phyloP scores from a whole-genome alignment of 2,329 filamentous ascomycete genomes.

The Ustulina deusta region DNA sequence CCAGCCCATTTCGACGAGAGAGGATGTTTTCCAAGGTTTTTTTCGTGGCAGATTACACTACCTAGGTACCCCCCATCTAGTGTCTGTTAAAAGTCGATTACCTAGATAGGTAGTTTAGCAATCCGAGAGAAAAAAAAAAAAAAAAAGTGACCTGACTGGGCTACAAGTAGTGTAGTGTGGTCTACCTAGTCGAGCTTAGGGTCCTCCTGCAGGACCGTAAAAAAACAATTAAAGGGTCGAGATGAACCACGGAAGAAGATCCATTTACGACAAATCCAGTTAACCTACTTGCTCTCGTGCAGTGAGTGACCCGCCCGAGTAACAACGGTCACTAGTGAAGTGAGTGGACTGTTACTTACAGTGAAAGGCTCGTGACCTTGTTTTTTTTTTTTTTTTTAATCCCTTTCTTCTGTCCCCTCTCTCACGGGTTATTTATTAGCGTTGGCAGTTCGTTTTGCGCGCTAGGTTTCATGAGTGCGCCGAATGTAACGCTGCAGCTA shows the following conservation, averaged over 20 bases:
- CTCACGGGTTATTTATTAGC: conserved; percentile 22
- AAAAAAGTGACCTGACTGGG: not conserved
- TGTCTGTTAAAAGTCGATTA: too few species aligned
- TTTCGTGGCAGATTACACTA: not conserved
- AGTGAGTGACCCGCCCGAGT: not conserved
- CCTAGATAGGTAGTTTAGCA: too few species aligned
- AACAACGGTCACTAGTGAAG: not conserved
- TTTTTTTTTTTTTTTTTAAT: not conserved
- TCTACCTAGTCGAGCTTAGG: not conserved
- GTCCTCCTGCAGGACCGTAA: not conserved
- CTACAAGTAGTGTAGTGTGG: too few species aligned
- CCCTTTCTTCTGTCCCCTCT: too few species aligned
- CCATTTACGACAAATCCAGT: not conserved
- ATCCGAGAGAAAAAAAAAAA: not conserved
- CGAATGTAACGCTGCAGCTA: conserved; percentile 38
- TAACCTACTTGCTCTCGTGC: too few species aligned
- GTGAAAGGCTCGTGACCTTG: conserved; percentile 17
- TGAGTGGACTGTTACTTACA: not conserved
- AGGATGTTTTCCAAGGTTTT: not conserved
- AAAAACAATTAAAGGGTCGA: not conserved
- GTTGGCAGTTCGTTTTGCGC: conserved; percentile 18
- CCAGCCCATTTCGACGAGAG: conserved; percentile 18
- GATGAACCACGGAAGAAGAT: not conserved
- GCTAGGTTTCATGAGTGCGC: conserved; percentile 36
- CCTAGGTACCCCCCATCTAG: not conserved